phyloP scores from a whole-genome alignment of 257 asterid genomes.

The Solanum pimpinellifolium region DNA sequence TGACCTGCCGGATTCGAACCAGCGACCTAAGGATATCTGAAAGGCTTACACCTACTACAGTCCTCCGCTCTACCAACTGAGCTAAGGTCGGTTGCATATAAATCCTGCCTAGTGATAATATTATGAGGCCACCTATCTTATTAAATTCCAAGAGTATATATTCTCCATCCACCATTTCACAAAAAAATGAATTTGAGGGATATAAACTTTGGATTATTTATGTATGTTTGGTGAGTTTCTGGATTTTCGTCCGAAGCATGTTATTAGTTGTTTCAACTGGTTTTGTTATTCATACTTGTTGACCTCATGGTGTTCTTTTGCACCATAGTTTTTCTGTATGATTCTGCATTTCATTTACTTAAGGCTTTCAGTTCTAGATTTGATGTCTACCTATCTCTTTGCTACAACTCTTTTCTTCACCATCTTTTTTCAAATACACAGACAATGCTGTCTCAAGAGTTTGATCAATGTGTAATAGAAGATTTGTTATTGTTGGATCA shows the following conservation, averaged over 20 bases:
- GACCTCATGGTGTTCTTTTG: no score
- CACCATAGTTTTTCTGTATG: no score
- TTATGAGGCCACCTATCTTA: not conserved
- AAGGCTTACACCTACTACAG: not conserved
- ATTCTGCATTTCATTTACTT: no score
- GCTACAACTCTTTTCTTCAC: not conserved
- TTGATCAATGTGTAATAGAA: not conserved
- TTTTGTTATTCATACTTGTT: not conserved
- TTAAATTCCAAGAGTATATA: not conserved
- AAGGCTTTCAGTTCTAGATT: no score
- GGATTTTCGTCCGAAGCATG: not conserved
- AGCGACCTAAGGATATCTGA: slow-evolving; percentile 20
- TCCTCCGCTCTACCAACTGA: slow-evolving; percentile 6
- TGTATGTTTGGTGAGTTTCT: not conserved
- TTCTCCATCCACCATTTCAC: not conserved
- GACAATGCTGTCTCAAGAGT: not conserved
- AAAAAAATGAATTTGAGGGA: not conserved
- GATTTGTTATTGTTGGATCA: not conserved
- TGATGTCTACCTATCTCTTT: not conserved
- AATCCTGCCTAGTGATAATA: not conserved
- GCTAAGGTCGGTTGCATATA: not conserved
- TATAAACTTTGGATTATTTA: not conserved
- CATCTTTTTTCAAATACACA: not conserved
- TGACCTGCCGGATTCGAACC: slow-evolving; percentile 42
- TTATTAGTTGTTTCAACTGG: not conserved